A percentile compares a stretch with the other conserved stretches of the same genome.
These are phyloP conservation scores for Ophiostoma quercus DNA, from an alignment of 2,329 filamentous ascomycete species.

Conservation along the genomic window DNA sequence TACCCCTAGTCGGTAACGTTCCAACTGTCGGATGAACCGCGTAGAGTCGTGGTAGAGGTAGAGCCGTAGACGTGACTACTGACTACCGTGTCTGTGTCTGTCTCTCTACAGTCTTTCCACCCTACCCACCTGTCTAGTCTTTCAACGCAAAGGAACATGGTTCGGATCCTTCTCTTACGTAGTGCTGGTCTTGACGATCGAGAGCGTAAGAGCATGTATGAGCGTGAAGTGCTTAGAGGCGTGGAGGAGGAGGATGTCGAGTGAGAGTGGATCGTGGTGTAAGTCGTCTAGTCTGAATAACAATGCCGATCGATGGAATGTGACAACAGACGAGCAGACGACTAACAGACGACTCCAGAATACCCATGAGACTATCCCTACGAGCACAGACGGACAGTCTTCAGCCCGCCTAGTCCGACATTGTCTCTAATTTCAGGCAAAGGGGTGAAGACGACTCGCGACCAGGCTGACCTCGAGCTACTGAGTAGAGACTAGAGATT, in stretches of 20 bases:
- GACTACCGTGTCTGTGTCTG: not conserved
- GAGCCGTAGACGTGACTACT: not conserved
- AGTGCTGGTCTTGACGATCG: constrained; percentile 1
- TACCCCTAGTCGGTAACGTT: not conserved
- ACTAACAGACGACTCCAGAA: no score
- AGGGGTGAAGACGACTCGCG: no score
- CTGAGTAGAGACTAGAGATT: no score
- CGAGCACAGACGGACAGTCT: not conserved
- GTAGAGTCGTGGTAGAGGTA: not conserved
- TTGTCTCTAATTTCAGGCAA: not conserved
- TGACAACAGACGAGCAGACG: not conserved
- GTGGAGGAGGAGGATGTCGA: not conserved
- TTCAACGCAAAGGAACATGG: not conserved
- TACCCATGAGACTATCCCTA: not conserved
- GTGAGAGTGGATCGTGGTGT: not conserved
- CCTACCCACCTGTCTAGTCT: not conserved
- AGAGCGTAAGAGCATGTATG: not conserved
- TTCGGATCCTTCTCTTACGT: not conserved
- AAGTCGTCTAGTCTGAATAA: not conserved
- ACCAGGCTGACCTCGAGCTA: not conserved
- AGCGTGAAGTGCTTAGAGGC: not conserved
- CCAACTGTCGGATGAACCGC: not conserved
- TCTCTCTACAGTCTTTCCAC: not conserved
- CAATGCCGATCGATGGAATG: not conserved
- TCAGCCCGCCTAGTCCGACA: not conserved